Evolutionary conservation across 495 filamentous ascomycete genomes (phyloP).

Genomic region (Penicillium waksmanii): DNA sequence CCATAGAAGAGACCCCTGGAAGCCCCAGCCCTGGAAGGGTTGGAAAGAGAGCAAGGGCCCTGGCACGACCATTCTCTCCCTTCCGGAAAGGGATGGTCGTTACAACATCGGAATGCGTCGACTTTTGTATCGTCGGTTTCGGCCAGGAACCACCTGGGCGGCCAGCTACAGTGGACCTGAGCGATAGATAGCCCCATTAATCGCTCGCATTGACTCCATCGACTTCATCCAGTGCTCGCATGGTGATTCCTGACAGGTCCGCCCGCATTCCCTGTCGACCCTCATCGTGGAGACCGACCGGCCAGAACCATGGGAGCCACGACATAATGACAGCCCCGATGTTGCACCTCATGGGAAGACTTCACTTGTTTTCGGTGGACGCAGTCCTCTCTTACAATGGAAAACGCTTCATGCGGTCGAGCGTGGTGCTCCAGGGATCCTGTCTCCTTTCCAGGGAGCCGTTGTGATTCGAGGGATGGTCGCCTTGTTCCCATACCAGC

Average conservation of each 20-base stretch:
- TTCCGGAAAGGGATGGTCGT: conserved; percentile 26
- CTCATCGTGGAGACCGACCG: conserved; percentile 15
- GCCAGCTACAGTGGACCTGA: not conserved
- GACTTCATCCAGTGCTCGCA: conserved; percentile 8
- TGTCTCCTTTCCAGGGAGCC: conserved; percentile 4
- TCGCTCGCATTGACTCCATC: not conserved
- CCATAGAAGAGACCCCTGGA: not conserved
- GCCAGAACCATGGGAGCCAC: conserved; percentile 21
- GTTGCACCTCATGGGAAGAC: conserved; percentile 17
- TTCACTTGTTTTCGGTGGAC: not conserved
- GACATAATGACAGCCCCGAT: not conserved
- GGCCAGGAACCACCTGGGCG: conserved; percentile 7
- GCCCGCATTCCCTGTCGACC: conserved; percentile 22
- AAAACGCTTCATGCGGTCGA: conserved; percentile 17
- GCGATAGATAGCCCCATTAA: not conserved
- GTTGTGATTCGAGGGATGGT: conserved; percentile 16
- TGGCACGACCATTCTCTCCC: conserved; percentile 2
- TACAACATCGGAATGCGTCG: conserved; percentile 25
- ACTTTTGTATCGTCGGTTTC: conserved; percentile 27
- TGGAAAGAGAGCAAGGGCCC: not conserved
- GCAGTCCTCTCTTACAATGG: not conserved
- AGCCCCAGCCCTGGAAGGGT: not conserved
- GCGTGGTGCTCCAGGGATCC: not conserved
- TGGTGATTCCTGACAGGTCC: conserved; percentile 22
- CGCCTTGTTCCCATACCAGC: conserved; percentile 33